phyloP scores from a whole-genome alignment of 2,329 filamentous ascomycete species.

The Epichloe uncinata region DNA sequence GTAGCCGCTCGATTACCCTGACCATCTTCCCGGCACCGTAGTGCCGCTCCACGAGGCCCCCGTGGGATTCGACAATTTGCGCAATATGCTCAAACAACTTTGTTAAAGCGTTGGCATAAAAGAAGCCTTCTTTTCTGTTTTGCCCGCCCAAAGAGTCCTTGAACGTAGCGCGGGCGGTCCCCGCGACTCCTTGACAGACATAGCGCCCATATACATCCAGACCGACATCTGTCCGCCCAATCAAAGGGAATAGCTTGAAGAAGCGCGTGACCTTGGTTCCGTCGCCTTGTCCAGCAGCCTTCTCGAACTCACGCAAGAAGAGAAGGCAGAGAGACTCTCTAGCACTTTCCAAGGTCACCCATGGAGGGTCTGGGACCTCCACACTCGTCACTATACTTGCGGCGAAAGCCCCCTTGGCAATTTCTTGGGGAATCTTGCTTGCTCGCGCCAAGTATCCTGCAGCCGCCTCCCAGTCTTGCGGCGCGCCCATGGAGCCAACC shows the following conservation, averaged over 20 bases:
- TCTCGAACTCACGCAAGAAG: conserved; percentile 91
- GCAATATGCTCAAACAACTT: conserved; percentile 96
- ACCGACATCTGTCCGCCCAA: conserved; percentile 77
- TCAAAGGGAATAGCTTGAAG: conserved; percentile 95
- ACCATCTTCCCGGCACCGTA: conserved; percentile 91
- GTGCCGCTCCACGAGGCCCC: conserved; percentile 80
- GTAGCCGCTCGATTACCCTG: conserved; percentile 80
- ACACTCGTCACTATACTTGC: conserved; percentile 88
- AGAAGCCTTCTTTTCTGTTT: conserved; percentile 57
- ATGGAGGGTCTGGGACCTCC: conserved; percentile 85
- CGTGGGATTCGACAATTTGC: conserved; percentile 87
- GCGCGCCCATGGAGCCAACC: conserved; percentile 89
- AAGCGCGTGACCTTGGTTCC: conserved; percentile 85
- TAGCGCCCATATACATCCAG: conserved; percentile 92
- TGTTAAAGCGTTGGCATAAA: conserved; percentile 82
- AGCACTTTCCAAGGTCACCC: conserved; percentile 72
- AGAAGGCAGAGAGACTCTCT: conserved; percentile 81
- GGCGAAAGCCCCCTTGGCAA: conserved; percentile 75
- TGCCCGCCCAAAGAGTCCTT: conserved; percentile 46
- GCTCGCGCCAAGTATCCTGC: conserved; percentile 80
- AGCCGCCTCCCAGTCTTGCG: conserved; percentile 97
- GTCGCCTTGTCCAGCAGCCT: conserved; percentile 75
- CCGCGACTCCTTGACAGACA: conserved; percentile 87
- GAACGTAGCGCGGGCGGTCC: conserved; percentile 66
- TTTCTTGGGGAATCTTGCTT: conserved; percentile 63